Percentiles rank a stretch among this genome's conserved stretches.
phyloP scores from a whole-genome alignment of 768 basidiomycete species.

The Lentinula aciculospora region DNA sequence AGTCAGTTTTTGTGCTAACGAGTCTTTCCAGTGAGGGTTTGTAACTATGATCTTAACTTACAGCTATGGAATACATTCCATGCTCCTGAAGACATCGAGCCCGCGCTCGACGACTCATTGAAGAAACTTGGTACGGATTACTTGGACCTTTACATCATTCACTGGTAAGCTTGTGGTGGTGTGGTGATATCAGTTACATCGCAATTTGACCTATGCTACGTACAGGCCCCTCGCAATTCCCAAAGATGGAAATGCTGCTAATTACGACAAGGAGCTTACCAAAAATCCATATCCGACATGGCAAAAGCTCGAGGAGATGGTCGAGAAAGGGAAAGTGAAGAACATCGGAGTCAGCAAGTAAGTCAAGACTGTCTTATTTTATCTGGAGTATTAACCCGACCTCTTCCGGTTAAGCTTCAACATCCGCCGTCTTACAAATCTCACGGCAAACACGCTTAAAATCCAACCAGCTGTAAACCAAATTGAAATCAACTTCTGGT shows the following conservation, averaged over 20 bases:
- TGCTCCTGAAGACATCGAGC: conserved; percentile 65
- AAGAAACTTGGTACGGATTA: conserved; percentile 58
- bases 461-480: conserved; percentile 67
- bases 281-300: conserved; percentile 74
- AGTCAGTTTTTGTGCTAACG: conserved; percentile 2
- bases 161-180: conserved; percentile 52
- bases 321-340: conserved; percentile 70
- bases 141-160: conserved; percentile 77
- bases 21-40: no score
- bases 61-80: conserved; percentile 79
- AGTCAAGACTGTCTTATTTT: not conserved
- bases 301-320: conserved; percentile 75
- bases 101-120: conserved; percentile 61
- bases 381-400: not conserved
- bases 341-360: conserved; percentile 81
- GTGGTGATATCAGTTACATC: not conserved
- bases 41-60: no score
- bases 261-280: conserved; percentile 52
- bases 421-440: conserved; percentile 39
- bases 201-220: not conserved
- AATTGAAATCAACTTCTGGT: conserved; percentile 15
- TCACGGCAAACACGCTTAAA: conserved; percentile 58
- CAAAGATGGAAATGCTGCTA: conserved; percentile 33
- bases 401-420: not conserved
- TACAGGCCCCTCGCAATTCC: conserved; percentile 64